phyloP scores from a whole-genome alignment of 129 eudicot species.

The Smallanthus sonchifolius region DNA sequence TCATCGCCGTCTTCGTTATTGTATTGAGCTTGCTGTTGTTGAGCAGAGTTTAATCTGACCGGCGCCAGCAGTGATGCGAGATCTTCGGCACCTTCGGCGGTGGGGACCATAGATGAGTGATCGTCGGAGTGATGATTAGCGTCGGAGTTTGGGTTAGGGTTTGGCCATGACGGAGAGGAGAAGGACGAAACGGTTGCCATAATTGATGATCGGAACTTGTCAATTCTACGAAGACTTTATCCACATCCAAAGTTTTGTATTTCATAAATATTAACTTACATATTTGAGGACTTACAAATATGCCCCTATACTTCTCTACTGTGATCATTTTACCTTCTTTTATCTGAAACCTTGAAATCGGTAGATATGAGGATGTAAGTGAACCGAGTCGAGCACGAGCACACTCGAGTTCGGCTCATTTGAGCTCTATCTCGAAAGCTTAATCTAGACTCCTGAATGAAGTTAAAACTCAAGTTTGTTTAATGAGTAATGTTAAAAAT shows the following conservation, averaged over 20 bases:
- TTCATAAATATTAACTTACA: neutral
- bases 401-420: no score
- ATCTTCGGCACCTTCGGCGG: neutral
- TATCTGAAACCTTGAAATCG: no score
- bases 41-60: conserved; percentile 5
- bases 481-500: no score
- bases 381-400: no score
- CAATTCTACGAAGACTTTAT: conserved; percentile 11
- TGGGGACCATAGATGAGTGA: neutral
- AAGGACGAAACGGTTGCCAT: conserved; percentile 63
- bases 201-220: conserved; percentile 10
- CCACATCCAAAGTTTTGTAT: conserved; percentile 19
- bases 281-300: neutral
- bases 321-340: no score
- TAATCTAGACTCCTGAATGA: no score
- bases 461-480: no score
- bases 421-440: no score
- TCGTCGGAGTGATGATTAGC: conserved; percentile 20
- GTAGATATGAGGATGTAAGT: no score
- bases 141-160: conserved; percentile 50
- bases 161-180: conserved; percentile 43
- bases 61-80: conserved; percentile 22
- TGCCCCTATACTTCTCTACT: neutral
- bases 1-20: conserved; percentile 11
- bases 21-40: conserved; percentile 13